These are phyloP conservation scores for Irpex sp. DNA, from an alignment of 1,284 basidiomycete species.

Conservation along the genomic window DNA sequence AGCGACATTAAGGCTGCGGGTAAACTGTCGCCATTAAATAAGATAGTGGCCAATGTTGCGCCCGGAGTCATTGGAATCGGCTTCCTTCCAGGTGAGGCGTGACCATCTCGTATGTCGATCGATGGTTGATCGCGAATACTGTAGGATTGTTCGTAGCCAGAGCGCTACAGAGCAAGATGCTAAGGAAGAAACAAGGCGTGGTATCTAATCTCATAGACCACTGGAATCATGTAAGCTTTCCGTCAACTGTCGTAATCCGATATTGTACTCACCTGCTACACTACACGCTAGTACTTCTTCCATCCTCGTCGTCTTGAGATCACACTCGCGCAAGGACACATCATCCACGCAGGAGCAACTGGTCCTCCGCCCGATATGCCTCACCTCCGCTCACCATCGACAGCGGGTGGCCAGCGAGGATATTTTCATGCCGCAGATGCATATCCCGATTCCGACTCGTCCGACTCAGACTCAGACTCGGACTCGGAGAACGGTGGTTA, in stretches of 20 bases:
- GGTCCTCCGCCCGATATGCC: constrained; percentile 13
- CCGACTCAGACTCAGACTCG: neutral
- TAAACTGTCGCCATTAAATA: constrained; percentile 21
- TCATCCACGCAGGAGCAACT: constrained; percentile 21
- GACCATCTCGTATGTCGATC: neutral
- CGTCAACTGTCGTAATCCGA: neutral
- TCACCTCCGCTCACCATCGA: constrained; percentile 1
- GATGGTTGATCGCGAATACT: too few species aligned
- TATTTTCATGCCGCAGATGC: neutral
- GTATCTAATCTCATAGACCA: constrained; percentile 28
- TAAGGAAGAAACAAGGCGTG: constrained; percentile 15
- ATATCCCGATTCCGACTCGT: constrained; percentile 1
- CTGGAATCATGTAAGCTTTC: constrained; percentile 33
- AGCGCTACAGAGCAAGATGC: constrained; percentile 16
- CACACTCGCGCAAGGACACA: constrained; percentile 30
- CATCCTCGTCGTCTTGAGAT: constrained; percentile 31
- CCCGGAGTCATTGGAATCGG: constrained; percentile 15
- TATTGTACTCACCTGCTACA: neutral
- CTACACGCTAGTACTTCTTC: constrained; percentile 30
- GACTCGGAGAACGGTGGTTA: neutral
- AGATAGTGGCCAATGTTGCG: constrained; percentile 13
- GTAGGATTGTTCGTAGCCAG: constrained; percentile 10
- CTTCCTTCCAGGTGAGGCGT: constrained; percentile 1
- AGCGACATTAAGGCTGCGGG: constrained; percentile 15
- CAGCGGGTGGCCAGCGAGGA: neutral